A percentile compares a stretch with the other conserved stretches of the same genome.
Evolutionary conservation across 2,329 filamentous ascomycete genomes (phyloP).

Genomic region (Fusarium hainanense): DNA sequence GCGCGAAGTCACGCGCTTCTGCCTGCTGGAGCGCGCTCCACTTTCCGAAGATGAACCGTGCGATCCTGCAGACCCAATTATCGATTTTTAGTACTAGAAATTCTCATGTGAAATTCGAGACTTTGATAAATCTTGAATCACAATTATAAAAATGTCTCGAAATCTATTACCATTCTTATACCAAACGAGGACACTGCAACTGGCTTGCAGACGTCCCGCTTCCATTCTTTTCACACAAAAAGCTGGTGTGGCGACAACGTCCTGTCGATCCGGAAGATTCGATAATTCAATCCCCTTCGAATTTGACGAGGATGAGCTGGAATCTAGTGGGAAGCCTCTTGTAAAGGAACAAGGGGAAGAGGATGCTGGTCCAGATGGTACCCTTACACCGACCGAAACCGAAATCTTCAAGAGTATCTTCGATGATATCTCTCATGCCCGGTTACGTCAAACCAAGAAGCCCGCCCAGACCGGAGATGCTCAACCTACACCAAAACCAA

Average conservation of each 20-base stretch:
- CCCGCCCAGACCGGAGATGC: conserved; percentile 14
- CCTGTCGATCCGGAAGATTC: conserved; percentile 16
- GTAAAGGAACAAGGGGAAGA: neutral
- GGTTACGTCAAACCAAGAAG: conserved; percentile 47
- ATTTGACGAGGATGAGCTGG: conserved; percentile 57
- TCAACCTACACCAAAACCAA: conserved; percentile 2
- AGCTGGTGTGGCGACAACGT: conserved; percentile 35
- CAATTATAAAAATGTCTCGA: conserved; percentile 54
- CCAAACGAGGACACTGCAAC: conserved; percentile 70
- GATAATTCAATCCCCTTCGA: conserved; percentile 65
- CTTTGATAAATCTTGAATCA: neutral
- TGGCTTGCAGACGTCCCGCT: conserved; percentile 43
- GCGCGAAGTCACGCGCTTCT: conserved; percentile 50
- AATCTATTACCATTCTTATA: conserved; percentile 76
- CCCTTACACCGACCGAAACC: conserved; percentile 68
- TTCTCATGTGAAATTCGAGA: conserved; percentile 20
- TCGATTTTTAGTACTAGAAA: conserved; percentile 30
- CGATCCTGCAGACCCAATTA: neutral
- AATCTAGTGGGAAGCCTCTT: neutral
- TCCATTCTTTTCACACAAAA: conserved; percentile 39
- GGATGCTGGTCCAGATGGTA: conserved; percentile 51
- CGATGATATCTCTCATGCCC: conserved; percentile 54
- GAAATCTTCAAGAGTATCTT: conserved; percentile 70
- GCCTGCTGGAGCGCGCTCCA: conserved; percentile 10
- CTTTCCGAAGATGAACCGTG: conserved; percentile 40